Evolutionary conservation across 352 stramenopile genomes (phyloP).

Genomic region (Phytophthora palmivora): DNA sequence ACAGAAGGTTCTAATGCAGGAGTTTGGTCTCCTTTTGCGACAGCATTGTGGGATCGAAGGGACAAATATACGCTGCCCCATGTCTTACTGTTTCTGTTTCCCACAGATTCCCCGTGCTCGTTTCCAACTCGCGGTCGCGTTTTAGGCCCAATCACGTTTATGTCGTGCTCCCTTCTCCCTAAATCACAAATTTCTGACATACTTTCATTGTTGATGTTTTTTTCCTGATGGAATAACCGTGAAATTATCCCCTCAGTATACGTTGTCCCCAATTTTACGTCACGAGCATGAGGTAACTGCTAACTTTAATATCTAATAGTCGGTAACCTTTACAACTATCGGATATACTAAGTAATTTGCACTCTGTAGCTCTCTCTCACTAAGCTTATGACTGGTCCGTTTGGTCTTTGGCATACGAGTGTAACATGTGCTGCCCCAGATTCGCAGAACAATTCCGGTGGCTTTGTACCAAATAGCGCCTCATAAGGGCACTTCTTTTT

Average conservation of each 20-base stretch:
- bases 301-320: constrained; percentile 9
- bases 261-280: constrained; percentile 6
- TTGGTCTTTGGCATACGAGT: background rate
- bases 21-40: too few species aligned
- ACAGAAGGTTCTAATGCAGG: too few species aligned
- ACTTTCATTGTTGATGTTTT: background rate
- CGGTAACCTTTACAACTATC: constrained; percentile 4
- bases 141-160: too few species aligned
- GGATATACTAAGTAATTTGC: background rate
- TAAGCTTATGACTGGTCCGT: background rate
- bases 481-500: constrained; percentile 11
- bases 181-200: background rate
- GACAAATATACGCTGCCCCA: too few species aligned
- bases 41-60: too few species aligned
- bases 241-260: background rate
- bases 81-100: too few species aligned
- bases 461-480: constrained; percentile 7
- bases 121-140: too few species aligned
- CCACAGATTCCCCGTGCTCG: too few species aligned
- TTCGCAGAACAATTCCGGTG: background rate
- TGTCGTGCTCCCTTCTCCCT: background rate
- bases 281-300: constrained; percentile 4
- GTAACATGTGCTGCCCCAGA: background rate
- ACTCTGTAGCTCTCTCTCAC: constrained; percentile 2
- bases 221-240: constrained; percentile 8